Evolutionary conservation across 306 rosid genomes (phyloP), one percentile per base, ranked within the genome.

Genomic region (Vachellia pachyceras): DNA sequence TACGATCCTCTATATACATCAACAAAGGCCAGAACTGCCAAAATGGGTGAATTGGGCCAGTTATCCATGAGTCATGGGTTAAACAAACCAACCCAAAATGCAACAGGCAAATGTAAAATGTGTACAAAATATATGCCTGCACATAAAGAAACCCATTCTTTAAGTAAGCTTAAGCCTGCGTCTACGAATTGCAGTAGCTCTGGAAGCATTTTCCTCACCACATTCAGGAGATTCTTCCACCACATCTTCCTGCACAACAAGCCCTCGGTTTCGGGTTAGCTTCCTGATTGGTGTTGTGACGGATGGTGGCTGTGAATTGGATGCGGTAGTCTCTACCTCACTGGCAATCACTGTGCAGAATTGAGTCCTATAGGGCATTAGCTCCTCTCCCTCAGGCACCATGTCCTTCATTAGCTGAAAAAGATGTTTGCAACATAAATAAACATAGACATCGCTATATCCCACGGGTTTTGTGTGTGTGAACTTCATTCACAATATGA

Each of bases 341-440:
- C 87, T 49, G 10, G 39, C 50, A 75, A 61, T 71, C 45, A 4
- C 6, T 0, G 79, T 35, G 87, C 80, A 58, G 45, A 69, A 41
- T 20, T 74, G 83, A 17, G 7, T 14, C 84, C 98, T 84, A 65
- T 83, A 83, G 0, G 94, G 92, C 97, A 94, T 94, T 65, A 92
- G 80, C 85, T 92, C 98, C 71, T 84, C 83, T 17, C 91, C 98
- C 35, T 61, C 84, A n/a, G 92, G 87, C 73, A 90, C 91, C 23
- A 45, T 12, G 23, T 86, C 88, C 87, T 58, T 84, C 96, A 90
- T 94, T 55, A 84, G 22, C 98, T 95, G 89, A 64, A 81, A 87
- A 58, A 40, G 49, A 80, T 29, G 69, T 37, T 81, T 12, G 3
- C 55, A 68, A 68, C 10, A 68, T 45, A 41, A 68, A 41, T 20